Conservation (phyloP, 1,139 yeast genomes). For the Protomyces pachydermus region DNA sequence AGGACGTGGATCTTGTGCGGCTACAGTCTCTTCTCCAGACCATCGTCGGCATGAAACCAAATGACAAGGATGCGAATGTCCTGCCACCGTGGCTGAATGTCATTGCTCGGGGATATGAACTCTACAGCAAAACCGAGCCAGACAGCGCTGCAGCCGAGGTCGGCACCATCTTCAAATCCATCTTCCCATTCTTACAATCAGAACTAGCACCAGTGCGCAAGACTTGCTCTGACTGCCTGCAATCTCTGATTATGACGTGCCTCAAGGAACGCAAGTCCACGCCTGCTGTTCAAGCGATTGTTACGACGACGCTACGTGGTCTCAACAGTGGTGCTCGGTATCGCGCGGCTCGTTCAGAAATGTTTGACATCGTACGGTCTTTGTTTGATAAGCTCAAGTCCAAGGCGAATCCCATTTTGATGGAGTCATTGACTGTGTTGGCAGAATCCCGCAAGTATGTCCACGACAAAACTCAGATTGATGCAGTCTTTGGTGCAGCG, state of each 20-base stretch:
- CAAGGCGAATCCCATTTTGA: constrained; percentile 68
- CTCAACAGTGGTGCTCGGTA: constrained; percentile 42
- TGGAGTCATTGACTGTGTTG: constrained; percentile 60
- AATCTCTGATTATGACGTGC: constrained; percentile 64
- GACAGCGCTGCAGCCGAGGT: constrained; percentile 42
- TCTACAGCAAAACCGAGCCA: constrained; percentile 61
- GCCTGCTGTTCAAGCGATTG: constrained; percentile 45
- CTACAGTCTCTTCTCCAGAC: constrained; percentile 56
- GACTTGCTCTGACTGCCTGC: constrained; percentile 81
- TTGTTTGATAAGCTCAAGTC: constrained; percentile 59
- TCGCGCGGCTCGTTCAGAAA: constrained; percentile 70
- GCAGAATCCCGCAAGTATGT: constrained; percentile 78
- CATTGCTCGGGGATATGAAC: constrained; percentile 75
- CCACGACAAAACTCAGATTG: constrained; percentile 73
- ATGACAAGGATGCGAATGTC: constrained; percentile 72
- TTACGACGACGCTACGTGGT: constrained; percentile 36
- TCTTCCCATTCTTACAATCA: constrained; percentile 47
- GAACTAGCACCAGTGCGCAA: constrained; percentile 62
- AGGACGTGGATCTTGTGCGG: constrained; percentile 52
- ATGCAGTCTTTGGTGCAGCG: constrained; percentile 71
- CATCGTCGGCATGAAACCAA: constrained; percentile 74
- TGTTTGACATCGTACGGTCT: constrained; percentile 64
- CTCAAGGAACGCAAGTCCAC: constrained; percentile 56
- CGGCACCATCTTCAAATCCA: constrained; percentile 10
- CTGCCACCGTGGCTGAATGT: constrained; percentile 96